Conservation (phyloP, 2,329 filamentous ascomycete genomes). For the Penicillium sclerotigenum region DNA sequence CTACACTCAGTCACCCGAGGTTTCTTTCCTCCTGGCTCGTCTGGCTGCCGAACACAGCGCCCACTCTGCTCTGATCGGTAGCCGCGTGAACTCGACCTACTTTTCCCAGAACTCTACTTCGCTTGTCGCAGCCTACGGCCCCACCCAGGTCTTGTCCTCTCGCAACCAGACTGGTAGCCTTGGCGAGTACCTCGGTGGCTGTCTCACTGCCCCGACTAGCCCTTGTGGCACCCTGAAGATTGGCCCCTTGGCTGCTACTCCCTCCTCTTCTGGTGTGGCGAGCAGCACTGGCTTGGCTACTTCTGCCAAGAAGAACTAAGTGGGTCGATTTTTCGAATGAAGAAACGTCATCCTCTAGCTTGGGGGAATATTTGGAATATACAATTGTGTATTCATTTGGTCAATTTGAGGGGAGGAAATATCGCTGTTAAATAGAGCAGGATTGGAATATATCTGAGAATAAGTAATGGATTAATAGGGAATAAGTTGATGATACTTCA, state of each 20-base stretch:
- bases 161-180: slow-evolving; percentile 23
- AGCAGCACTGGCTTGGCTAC: neutral
- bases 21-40: slow-evolving; percentile 30
- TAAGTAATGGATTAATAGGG: neutral
- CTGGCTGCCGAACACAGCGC: slow-evolving; percentile 28
- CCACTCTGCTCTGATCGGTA: slow-evolving; percentile 23
- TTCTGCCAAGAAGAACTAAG: neutral
- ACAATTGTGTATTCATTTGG: neutral
- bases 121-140: slow-evolving; percentile 24
- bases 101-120: slow-evolving; percentile 23
- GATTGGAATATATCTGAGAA: neutral
- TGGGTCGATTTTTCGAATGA: neutral
- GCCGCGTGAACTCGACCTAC: slow-evolving; percentile 10
- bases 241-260: slow-evolving; percentile 23
- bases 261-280: slow-evolving; percentile 8
- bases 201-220: slow-evolving; percentile 20
- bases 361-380: too few species aligned
- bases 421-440: neutral
- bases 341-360: too few species aligned
- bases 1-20: slow-evolving; percentile 30
- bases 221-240: slow-evolving; percentile 25
- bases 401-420: neutral
- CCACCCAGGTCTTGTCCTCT: slow-evolving; percentile 20
- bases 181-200: slow-evolving; percentile 23
- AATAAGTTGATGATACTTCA: neutral